Evolutionary conservation across 768 basidiomycete genomes (phyloP), one percentile per base, ranked within the genome.

Genomic region (Leccinellum luteum): DNA sequence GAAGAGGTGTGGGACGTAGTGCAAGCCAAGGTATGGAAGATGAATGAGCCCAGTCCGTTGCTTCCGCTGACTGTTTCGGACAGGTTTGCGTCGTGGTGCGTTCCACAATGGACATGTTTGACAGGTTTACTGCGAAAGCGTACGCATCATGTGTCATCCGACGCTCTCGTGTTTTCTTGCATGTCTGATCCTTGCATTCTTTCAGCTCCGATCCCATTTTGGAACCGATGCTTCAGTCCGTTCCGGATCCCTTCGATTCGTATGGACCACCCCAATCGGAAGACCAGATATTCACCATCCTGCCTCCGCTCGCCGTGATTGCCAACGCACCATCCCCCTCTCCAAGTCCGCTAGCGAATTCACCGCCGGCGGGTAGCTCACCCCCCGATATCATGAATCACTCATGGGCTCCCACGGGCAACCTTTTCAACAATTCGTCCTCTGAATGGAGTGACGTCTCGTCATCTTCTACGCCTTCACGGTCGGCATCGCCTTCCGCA

Each of bases 1-100:
- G 92, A 95, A 64, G 87, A 96, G 71, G 89, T 93, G n/a, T 98
- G 95, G 95, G 86, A 94, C 64, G 83, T 85, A 14, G 92, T 96
- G 6, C 86, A 95, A 69, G 84, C 80, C 60, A 96, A 95, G 79
- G 89, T 90, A 62, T 71, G 35, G 14, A 55, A 47, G 21, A 47
- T 27, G 45, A 21, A 35, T 25, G 31, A n/a, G 28, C 34, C 31
- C 31, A 6, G 21, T 15, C 28, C 12, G 45, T 30, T 57, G 59
- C 35, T 31, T 59, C 50, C 59, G 53, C 59, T 60, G 45, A 67
- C 44, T 38, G 63, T n/a, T 58, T 57, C 21, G 59, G 12, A 35
- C 55, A 90, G 89, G 79, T 86, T 51, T 93, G 87, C 66, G 79
- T 94, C 31, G 87, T 87, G 3, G 89, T 96, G 52, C 87, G 94